Evolutionary conservation across 169 alveolate species (phyloP).

Genomic region (Toxoplasma gondii): DNA sequence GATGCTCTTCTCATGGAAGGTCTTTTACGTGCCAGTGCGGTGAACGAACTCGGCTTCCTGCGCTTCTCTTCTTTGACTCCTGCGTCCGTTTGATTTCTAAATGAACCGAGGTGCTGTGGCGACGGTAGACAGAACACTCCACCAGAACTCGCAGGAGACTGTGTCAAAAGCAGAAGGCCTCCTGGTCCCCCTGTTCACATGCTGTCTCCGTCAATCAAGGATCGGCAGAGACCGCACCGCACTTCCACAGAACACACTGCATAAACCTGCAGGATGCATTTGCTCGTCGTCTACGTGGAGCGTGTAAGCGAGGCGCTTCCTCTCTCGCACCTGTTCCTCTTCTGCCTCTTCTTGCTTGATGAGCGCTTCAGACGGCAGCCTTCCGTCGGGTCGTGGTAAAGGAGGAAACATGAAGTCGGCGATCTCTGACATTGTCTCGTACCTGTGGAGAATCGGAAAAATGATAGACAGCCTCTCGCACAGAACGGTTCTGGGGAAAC

Average conservation of each 20-base stretch:
- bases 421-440: constrained; percentile 66
- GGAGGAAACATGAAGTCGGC: constrained; percentile 71
- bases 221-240: constrained; percentile 2
- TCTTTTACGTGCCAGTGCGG: too few species aligned
- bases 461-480: neutral
- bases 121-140: too few species aligned
- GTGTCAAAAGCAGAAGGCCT: too few species aligned
- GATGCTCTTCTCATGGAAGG: too few species aligned
- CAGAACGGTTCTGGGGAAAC: neutral
- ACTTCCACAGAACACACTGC: neutral
- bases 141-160: too few species aligned
- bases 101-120: too few species aligned
- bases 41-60: too few species aligned
- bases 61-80: too few species aligned
- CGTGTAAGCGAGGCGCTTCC: constrained; percentile 48
- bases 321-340: constrained; percentile 60
- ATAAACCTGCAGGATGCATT: neutral
- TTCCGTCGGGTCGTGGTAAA: constrained; percentile 7
- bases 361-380: constrained; percentile 50
- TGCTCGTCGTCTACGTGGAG: constrained; percentile 56
- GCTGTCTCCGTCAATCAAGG: neutral
- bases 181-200: too few species aligned
- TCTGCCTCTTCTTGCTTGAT: constrained; percentile 46
- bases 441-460: constrained; percentile 24
- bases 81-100: too few species aligned